phyloP scores from a whole-genome alignment of 345 rosid genomes.

The Linum usitatissimum region DNA sequence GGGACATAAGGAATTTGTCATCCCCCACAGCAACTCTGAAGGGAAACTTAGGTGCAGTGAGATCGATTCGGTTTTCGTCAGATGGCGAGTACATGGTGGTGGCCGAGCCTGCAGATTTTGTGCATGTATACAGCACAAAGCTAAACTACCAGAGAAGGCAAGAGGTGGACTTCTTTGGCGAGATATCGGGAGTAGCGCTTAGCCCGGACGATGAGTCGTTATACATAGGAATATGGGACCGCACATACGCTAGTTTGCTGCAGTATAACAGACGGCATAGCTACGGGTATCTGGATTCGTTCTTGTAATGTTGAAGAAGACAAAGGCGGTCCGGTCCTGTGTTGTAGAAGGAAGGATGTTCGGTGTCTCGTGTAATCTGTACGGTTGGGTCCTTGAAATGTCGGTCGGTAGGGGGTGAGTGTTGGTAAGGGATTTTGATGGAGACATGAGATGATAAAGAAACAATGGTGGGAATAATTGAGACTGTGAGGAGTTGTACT shows the following conservation, averaged over 20 bases:
- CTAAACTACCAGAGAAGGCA: constrained; percentile 28
- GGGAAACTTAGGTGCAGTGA: constrained; percentile 52
- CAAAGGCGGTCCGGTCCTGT: too few relatives aligned
- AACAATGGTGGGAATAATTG: too few relatives aligned
- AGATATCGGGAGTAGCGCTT: constrained; percentile 51
- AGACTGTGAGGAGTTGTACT: too few relatives aligned
- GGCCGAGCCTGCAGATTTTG: constrained; percentile 62
- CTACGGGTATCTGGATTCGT: constrained; percentile 42
- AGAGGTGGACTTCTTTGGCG: constrained; percentile 64
- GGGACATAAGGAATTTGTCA: constrained; percentile 49
- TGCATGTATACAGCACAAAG: constrained; percentile 42
- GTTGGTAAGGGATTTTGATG: too few relatives aligned
- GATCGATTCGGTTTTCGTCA: constrained; percentile 42
- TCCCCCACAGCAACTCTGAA: constrained; percentile 31
- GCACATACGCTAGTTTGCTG: constrained; percentile 51
- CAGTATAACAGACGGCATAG: constrained; percentile 33
- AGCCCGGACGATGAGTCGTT: constrained; percentile 53
- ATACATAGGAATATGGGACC: constrained; percentile 52
- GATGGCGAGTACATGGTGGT: constrained; percentile 47
- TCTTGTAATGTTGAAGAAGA: constrained; percentile 6
- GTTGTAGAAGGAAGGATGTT: too few relatives aligned
- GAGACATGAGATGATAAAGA: too few relatives aligned
- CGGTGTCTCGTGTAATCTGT: too few relatives aligned
- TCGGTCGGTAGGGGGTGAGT: too few relatives aligned
- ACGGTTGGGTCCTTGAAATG: too few relatives aligned